Conservation (phyloP, 306 rosid species). For the Dryas alaskensis region DNA sequence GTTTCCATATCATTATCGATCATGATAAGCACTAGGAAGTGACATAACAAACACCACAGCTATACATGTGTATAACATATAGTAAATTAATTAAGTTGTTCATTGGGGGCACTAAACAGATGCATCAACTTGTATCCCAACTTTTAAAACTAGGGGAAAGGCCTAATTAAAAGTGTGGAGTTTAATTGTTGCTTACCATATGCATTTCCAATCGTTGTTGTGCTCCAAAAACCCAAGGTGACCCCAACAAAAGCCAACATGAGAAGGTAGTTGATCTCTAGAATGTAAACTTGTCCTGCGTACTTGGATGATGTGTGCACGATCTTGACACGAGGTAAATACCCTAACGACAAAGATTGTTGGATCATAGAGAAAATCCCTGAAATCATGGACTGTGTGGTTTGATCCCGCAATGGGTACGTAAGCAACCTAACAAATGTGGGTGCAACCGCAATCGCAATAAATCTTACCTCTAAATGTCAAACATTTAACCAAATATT, state of each 20-base stretch:
- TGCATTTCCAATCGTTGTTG: constrained; percentile 66
- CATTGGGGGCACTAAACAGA: too few species aligned
- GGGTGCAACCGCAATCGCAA: too few species aligned
- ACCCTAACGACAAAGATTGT: constrained; percentile 70
- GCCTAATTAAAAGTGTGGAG: too few species aligned
- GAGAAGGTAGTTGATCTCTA: constrained; percentile 64
- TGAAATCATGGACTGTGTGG: constrained; percentile 66
- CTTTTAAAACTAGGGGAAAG: too few species aligned
- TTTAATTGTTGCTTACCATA: constrained; percentile 43
- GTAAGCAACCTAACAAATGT: too few species aligned
- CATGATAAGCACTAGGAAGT: constrained; percentile 36
- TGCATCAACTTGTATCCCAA: too few species aligned
- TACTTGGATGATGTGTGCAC: constrained; percentile 68
- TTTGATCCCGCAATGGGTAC: too few species aligned
- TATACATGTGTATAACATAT: constrained; percentile 25
- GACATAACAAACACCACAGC: constrained; percentile 43
- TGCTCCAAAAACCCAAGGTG: constrained; percentile 53
- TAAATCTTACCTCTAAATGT: too few species aligned
- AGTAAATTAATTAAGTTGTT: not conserved
- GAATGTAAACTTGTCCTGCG: constrained; percentile 75
- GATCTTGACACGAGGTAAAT: constrained; percentile 74
- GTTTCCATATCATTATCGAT: constrained; percentile 36
- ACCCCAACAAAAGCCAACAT: constrained; percentile 68
- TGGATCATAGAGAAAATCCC: constrained; percentile 74
- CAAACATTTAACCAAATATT: too few species aligned